Evolutionary conservation across 192 early-diverging fungal genomes (phyloP).

Genomic region (Geranomyces michiganensis): DNA sequence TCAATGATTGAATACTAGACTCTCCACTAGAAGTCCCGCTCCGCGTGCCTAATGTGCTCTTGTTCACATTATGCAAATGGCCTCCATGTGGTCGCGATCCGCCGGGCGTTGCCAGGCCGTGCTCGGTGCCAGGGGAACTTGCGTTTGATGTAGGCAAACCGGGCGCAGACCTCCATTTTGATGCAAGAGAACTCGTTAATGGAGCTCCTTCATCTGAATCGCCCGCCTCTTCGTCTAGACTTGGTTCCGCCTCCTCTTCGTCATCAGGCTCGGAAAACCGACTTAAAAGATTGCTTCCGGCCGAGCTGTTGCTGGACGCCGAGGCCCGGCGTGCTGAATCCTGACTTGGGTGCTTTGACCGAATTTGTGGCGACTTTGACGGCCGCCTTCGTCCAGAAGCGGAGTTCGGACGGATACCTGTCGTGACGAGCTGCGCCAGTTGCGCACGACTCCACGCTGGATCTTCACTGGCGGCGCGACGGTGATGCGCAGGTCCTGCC

Average conservation of each 20-base stretch:
- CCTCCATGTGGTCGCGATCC: not conserved
- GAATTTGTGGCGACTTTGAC: no score
- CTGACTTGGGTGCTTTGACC: no score
- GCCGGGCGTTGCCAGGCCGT: not conserved
- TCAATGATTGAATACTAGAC: constrained; percentile 14
- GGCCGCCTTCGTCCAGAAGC: no score
- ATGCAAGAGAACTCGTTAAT: not conserved
- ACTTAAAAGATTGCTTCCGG: not conserved
- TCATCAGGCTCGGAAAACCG: not conserved
- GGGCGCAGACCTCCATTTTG: constrained; percentile 13
- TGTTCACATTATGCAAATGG: not conserved
- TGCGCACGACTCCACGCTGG: no score
- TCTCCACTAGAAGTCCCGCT: constrained; percentile 12
- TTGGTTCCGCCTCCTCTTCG: not conserved
- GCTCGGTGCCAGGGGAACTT: not conserved
- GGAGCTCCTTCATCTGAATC: not conserved
- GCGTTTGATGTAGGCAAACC: not conserved
- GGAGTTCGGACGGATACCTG: no score
- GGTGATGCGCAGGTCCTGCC: not conserved
- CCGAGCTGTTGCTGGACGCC: no score
- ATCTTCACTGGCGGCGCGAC: not conserved
- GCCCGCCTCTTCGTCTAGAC: not conserved
- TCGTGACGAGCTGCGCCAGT: no score
- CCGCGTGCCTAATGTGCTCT: not conserved
- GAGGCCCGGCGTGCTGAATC: no score